phyloP scores from a whole-genome alignment of 306 rosid genomes.

The Quercus berberidifolia region DNA sequence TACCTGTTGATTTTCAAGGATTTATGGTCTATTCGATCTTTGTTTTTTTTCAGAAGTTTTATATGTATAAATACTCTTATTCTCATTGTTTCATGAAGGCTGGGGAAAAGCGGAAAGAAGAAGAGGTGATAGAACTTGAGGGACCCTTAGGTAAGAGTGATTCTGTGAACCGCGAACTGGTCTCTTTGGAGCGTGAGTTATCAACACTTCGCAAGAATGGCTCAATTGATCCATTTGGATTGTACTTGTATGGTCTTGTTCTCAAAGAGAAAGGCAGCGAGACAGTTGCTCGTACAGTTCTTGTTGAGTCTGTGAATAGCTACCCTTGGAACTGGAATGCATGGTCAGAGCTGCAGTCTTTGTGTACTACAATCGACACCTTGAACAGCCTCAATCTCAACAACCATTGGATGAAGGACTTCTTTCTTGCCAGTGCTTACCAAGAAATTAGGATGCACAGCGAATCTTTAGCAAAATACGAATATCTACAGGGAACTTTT shows the following conservation, averaged over 20 bases:
- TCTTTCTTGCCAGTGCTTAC: conserved; percentile 82
- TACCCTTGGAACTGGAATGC: conserved; percentile 99
- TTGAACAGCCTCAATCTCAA: conserved; percentile 75
- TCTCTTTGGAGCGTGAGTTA: conserved; percentile 81
- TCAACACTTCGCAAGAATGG: conserved; percentile 75
- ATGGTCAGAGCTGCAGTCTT: conserved; percentile 87
- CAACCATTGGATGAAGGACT: conserved; percentile 98
- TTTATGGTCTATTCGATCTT: not conserved
- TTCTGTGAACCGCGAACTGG: conserved; percentile 66
- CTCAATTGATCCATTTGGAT: conserved; percentile 73
- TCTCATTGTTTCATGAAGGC: conserved; percentile 48
- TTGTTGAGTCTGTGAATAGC: conserved; percentile 87
- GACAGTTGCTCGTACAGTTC: conserved; percentile 73
- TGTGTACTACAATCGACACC: conserved; percentile 66
- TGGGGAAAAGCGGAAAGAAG: conserved; percentile 97
- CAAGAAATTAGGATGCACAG: conserved; percentile 92
- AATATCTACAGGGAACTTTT: conserved; percentile 69
- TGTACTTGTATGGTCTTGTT: conserved; percentile 84
- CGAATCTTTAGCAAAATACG: conserved; percentile 70
- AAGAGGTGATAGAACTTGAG: conserved; percentile 95
- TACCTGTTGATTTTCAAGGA: not conserved
- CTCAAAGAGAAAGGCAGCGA: conserved; percentile 88
- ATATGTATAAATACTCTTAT: not conserved
- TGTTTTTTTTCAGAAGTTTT: not conserved
- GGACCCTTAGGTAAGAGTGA: conserved; percentile 89